These are phyloP conservation scores for Globisporangium cystogenes DNA, from an alignment of 352 stramenopile species.

Conservation along the genomic window DNA sequence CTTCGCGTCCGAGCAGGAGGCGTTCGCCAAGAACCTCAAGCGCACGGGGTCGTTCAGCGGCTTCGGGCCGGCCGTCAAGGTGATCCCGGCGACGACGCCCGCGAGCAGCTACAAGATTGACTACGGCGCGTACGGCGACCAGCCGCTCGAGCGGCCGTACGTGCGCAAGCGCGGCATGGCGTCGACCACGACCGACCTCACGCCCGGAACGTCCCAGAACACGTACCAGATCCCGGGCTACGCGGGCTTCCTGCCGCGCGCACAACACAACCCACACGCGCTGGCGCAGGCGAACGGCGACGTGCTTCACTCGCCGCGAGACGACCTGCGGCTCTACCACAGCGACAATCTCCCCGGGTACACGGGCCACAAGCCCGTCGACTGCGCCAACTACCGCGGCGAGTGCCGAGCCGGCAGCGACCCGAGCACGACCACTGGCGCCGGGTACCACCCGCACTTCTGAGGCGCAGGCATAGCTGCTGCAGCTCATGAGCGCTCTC, in stretches of 20 bases:
- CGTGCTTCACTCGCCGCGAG: slow-evolving; percentile 24
- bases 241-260: slow-evolving; percentile 55
- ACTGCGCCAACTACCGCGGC: slow-evolving; percentile 76
- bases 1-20: slow-evolving; percentile 33
- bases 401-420: slow-evolving; percentile 62
- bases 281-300: slow-evolving; percentile 48
- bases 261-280: slow-evolving; percentile 52
- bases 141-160: slow-evolving; percentile 59
- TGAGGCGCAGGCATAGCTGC: slow-evolving; percentile 28
- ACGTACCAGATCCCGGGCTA: slow-evolving; percentile 85
- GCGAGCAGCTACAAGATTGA: slow-evolving; percentile 71
- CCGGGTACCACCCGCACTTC: slow-evolving; percentile 47
- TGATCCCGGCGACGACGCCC: slow-evolving; percentile 54
- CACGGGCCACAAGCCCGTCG: slow-evolving; percentile 69
- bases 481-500: neutral
- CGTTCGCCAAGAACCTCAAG: slow-evolving; percentile 13
- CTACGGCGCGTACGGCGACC: slow-evolving; percentile 59
- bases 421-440: slow-evolving; percentile 49
- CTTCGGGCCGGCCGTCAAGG: slow-evolving; percentile 14
- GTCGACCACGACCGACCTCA: slow-evolving; percentile 69
- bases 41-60: slow-evolving; percentile 13
- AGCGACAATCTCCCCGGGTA: slow-evolving; percentile 82
- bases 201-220: slow-evolving; percentile 54
- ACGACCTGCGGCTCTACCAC: slow-evolving; percentile 67
- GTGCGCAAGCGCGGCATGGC: slow-evolving; percentile 75